Evolutionary conservation across 176 grass and related monocot species (phyloP).

Genomic region (Phoenix dactylifera): DNA sequence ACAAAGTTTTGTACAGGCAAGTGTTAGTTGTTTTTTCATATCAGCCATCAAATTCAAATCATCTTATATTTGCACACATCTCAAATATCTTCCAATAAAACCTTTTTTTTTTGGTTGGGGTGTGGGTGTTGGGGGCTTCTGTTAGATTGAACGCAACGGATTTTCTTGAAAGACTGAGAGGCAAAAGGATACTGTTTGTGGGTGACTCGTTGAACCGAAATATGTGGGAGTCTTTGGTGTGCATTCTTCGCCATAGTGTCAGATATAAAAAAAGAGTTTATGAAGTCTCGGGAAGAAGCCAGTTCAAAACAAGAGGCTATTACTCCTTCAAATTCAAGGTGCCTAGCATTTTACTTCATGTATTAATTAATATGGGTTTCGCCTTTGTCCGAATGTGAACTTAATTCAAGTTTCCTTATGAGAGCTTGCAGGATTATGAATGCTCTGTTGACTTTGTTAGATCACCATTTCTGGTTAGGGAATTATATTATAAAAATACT

Average conservation of each 20-base stretch:
- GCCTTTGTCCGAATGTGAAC: not conserved
- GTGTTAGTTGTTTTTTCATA: too few relatives aligned
- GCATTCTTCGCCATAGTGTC: slow-evolving; percentile 60
- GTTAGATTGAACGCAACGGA: slow-evolving; percentile 56
- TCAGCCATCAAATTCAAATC: too few relatives aligned
- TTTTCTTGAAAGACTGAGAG: slow-evolving; percentile 69
- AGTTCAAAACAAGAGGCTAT: slow-evolving; percentile 71
- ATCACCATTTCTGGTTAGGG: slow-evolving; percentile 72
- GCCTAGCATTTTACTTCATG: not conserved
- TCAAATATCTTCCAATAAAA: too few relatives aligned
- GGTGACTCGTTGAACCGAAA: slow-evolving; percentile 88
- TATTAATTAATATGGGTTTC: not conserved
- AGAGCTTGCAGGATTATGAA: slow-evolving; percentile 56
- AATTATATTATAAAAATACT: slow-evolving; percentile 22
- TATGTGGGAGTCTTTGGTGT: slow-evolving; percentile 98
- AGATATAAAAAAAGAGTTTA: slow-evolving; percentile 54
- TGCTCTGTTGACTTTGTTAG: slow-evolving; percentile 77
- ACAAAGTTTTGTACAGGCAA: too few relatives aligned
- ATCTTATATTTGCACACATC: too few relatives aligned
- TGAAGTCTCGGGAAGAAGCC: slow-evolving; percentile 63
- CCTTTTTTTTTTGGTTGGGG: not conserved
- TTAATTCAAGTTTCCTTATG: not conserved
- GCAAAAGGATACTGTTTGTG: slow-evolving; percentile 83
- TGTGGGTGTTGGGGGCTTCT: not conserved
- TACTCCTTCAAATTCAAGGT: slow-evolving; percentile 90